Percentiles rank a stretch among this genome's conserved stretches.
Conservation (phyloP, 2,329 filamentous ascomycete genomes). For the Aspergillus floridensis region DNA sequence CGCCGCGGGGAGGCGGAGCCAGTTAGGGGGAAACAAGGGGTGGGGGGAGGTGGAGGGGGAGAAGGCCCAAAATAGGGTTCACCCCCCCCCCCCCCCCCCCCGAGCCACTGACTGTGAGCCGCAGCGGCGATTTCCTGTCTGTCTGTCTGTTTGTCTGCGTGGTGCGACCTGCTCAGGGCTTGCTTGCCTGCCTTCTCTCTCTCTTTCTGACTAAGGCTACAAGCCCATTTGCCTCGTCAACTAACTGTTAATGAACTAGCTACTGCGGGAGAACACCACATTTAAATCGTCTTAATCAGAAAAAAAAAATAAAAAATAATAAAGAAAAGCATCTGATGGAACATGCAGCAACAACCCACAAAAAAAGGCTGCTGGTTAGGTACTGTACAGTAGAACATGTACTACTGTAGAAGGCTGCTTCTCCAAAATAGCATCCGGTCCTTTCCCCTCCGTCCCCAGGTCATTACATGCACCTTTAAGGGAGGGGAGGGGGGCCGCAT, state of each 20-base stretch:
- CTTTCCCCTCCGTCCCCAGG: conserved; percentile 4
- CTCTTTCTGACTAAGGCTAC: neutral
- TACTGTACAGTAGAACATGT: neutral
- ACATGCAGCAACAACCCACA: neutral
- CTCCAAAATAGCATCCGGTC: neutral
- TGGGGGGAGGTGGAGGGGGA: too few relatives aligned
- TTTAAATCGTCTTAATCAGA: neutral
- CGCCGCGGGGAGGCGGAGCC: too few relatives aligned
- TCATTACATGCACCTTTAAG: conserved; percentile 12
- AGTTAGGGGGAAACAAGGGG: too few relatives aligned
- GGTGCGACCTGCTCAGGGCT: neutral
- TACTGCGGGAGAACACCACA: neutral
- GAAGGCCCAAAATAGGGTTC: too few relatives aligned
- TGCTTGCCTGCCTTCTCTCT: neutral
- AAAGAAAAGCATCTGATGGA: neutral
- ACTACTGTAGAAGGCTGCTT: neutral
- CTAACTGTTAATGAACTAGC: too few relatives aligned
- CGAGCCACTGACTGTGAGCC: neutral
- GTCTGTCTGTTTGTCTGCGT: neutral
- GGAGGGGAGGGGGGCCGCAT: neutral
- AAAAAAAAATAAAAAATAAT: neutral
- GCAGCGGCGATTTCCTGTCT: neutral
- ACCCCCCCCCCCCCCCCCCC: too few relatives aligned
- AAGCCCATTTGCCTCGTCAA: neutral
- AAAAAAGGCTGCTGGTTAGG: too few relatives aligned